phyloP scores from a whole-genome alignment of 2,329 filamentous ascomycete genomes.

The Canariomyces notabilis region DNA sequence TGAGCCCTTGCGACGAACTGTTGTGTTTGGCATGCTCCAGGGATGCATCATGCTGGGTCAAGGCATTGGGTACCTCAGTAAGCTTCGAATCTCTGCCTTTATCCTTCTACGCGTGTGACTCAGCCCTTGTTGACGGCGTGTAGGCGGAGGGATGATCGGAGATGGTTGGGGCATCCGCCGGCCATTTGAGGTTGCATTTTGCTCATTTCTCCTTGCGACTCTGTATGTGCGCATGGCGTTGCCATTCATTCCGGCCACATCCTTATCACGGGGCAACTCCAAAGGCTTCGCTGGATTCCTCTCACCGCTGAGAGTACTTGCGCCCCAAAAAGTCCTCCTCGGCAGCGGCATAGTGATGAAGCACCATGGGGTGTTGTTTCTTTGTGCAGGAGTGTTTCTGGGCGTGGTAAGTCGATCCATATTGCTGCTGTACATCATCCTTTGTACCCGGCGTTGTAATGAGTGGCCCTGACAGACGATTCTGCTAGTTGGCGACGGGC shows the following conservation, averaged over 20 bases:
- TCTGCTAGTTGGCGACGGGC: slow-evolving; percentile 53
- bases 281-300: slow-evolving; percentile 51
- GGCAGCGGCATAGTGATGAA: slow-evolving; percentile 44
- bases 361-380: slow-evolving; percentile 58
- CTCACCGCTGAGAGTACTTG: slow-evolving; percentile 57
- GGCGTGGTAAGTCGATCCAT: slow-evolving; percentile 57
- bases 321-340: slow-evolving; percentile 51
- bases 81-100: slow-evolving; percentile 18
- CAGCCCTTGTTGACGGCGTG: not conserved
- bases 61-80: slow-evolving; percentile 56
- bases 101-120: too few species aligned
- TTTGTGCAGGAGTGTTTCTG: slow-evolving; percentile 61
- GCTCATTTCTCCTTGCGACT: slow-evolving; percentile 46
- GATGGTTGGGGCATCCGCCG: slow-evolving; percentile 58
- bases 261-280: slow-evolving; percentile 29
- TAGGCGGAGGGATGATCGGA: slow-evolving; percentile 59
- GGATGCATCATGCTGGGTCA: slow-evolving; percentile 64
- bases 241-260: slow-evolving; percentile 47
- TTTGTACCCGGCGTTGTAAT: too few species aligned
- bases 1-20: slow-evolving; percentile 54
- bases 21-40: slow-evolving; percentile 59
- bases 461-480: too few species aligned
- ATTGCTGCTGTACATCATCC: too few species aligned
- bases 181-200: slow-evolving; percentile 60
- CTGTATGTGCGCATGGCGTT: slow-evolving; percentile 39